Base-by-base conservation (phyloP, 345 rosid species). In the Aurinia saxatilis region DNA sequence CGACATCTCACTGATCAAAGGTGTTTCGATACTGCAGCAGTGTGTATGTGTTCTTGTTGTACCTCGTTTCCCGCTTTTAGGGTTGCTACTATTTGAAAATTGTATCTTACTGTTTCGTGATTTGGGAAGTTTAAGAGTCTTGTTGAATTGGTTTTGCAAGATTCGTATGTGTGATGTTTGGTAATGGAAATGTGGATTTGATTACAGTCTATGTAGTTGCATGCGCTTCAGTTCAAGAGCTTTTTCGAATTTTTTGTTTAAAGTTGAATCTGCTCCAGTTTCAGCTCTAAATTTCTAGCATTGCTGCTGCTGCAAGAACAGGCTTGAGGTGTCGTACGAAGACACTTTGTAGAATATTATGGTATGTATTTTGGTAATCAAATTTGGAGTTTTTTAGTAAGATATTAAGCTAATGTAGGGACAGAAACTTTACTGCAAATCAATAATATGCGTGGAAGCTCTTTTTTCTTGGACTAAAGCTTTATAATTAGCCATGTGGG, bases 371-470 rank as follows among this genome's bases (percentile, higher is more conserved):
- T 21, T 14, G 21, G 10, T 40, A 30, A 2, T 59, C 30, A 19
- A 33, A 19, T 1, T 18, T 4, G 8, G n/a, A 16, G 40, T 2
- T 30, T 59, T 5, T 58, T 11, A 23, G 8, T 60, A 5, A 27
- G 4, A 27, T 27, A 4, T 27, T 27, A 4, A 27, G 7, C 31
- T 27, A 4, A 1, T 27, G 31, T 59, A 39, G 41, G 51, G 41
- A 14, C 50, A 59, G 29, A 30, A 58, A 30, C 64, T 30, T 58
- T 42, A 60, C 18, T 12, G 4, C 33, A 46, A 60, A 45, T 60
- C 33, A 60, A 34, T 34, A 4, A 29, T 58, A 15, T 12, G 16
- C 0, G 7, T 2, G 16, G 16, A 42, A 41, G 16, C 36, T 39
- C 5, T 23, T 37, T 37, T 39, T 36, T 8, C 4, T 36, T 53